phyloP scores from a whole-genome alignment of 2,329 filamentous ascomycete genomes.

The Cordyceps tenuipes region DNA sequence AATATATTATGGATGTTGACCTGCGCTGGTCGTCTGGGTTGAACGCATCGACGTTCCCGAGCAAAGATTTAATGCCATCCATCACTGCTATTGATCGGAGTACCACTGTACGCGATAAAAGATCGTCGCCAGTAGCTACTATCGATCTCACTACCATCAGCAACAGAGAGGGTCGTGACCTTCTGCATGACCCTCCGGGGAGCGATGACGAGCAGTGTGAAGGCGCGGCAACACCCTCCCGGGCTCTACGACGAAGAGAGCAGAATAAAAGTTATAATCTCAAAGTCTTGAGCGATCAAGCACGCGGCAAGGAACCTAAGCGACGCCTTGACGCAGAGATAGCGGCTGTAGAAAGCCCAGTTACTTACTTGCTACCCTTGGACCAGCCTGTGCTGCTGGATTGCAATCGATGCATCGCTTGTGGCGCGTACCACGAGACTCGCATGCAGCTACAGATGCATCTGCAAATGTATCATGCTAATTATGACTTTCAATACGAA shows the following conservation, averaged over 20 bases:
- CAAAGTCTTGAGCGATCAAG: slow-evolving; percentile 49
- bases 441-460: slow-evolving; percentile 42
- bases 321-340: slow-evolving; percentile 23
- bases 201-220: slow-evolving; percentile 38
- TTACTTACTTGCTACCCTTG: slow-evolving; percentile 37
- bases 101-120: slow-evolving; percentile 19
- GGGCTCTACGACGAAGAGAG: slow-evolving; percentile 40
- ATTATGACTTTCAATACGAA: slow-evolving; percentile 35
- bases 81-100: slow-evolving; percentile 34
- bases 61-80: slow-evolving; percentile 35
- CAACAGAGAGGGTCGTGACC: slow-evolving; percentile 13
- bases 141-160: slow-evolving; percentile 7
- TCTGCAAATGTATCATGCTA: slow-evolving; percentile 35
- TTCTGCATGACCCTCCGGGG: slow-evolving; percentile 20
- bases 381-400: slow-evolving; percentile 39
- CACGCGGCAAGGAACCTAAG: slow-evolving; percentile 44
- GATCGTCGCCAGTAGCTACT: slow-evolving; percentile 17
- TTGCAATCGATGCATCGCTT: slow-evolving; percentile 43
- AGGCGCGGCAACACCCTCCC: slow-evolving; percentile 42
- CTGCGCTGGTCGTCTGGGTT: slow-evolving; percentile 38
- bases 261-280: slow-evolving; percentile 49
- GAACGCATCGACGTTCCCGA: slow-evolving; percentile 24
- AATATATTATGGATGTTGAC: slow-evolving; percentile 42
- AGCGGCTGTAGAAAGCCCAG: slow-evolving; percentile 30
- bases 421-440: slow-evolving; percentile 38